Conservation (phyloP, 768 basidiomycete genomes). For the Phanerodontia chrysosporium region DNA sequence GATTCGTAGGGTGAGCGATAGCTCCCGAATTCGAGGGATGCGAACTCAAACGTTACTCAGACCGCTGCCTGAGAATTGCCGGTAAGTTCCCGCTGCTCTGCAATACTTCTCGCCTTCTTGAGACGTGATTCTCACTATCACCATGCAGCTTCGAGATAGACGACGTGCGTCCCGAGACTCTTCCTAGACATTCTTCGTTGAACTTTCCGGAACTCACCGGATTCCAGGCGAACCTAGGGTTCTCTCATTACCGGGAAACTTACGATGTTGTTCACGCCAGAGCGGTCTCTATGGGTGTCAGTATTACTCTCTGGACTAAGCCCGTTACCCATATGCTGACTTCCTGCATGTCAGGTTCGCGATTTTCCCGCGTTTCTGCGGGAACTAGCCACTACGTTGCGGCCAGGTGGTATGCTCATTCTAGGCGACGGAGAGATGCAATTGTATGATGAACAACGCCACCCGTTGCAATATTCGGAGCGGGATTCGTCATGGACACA, state of each 20-base stretch:
- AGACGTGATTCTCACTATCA: background rate
- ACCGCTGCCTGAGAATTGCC: conserved; percentile 26
- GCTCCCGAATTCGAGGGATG: background rate
- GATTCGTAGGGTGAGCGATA: conserved; percentile 19
- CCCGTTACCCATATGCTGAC: background rate
- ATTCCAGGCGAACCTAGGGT: conserved; percentile 29
- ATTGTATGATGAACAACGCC: conserved; percentile 26
- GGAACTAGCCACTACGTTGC: conserved; percentile 24
- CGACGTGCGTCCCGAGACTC: conserved; percentile 22
- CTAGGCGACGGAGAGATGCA: conserved; percentile 31
- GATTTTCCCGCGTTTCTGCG: conserved; percentile 25
- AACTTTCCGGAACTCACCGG: conserved; percentile 2
- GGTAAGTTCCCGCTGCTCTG: conserved; percentile 18
- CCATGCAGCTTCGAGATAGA: conserved; percentile 30
- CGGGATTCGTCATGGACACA: conserved; percentile 25
- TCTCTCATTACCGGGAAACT: conserved; percentile 26
- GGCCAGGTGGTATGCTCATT: conserved; percentile 28
- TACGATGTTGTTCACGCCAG: conserved; percentile 32
- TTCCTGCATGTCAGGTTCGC: conserved; percentile 20
- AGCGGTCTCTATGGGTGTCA: conserved; percentile 26
- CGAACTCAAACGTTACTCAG: conserved; percentile 10
- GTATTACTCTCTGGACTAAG: conserved; percentile 4
- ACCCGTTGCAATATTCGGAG: conserved; percentile 21
- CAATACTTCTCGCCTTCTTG: background rate
- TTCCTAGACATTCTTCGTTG: background rate